phyloP scores from a whole-genome alignment of 2,329 filamentous ascomycete genomes.

The Rosellinia necatrix region DNA sequence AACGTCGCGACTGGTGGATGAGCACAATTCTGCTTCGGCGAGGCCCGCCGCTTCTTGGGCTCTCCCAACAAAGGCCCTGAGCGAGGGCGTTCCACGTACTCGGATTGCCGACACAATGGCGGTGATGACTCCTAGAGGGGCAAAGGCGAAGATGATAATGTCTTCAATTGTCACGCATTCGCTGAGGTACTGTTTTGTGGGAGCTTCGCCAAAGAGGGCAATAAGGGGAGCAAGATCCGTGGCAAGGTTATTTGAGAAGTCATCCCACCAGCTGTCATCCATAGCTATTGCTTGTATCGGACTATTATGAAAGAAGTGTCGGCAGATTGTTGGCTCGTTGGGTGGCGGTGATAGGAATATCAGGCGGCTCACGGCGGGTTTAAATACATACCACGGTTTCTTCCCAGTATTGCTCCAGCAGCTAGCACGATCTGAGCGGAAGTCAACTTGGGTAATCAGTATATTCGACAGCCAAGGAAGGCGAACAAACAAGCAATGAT shows the following conservation, averaged over 20 bases:
- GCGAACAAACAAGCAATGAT: too few species aligned
- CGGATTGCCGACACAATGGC: slow-evolving; percentile 42
- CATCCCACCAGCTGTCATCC: slow-evolving; percentile 6
- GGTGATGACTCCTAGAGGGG: slow-evolving; percentile 47
- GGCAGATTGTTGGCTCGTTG: too few species aligned
- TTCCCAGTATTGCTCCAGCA: too few species aligned
- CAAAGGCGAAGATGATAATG: slow-evolving; percentile 43
- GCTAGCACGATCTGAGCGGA: too few species aligned
- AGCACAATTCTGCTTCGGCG: slow-evolving; percentile 47
- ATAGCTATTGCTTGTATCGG: too few species aligned
- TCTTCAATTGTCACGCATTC: slow-evolving; percentile 31
- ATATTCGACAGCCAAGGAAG: too few species aligned
- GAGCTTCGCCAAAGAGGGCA: slow-evolving; percentile 44
- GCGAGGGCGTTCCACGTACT: slow-evolving; percentile 29
- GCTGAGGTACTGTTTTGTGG: slow-evolving; percentile 26
- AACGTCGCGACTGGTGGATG: slow-evolving; percentile 46
- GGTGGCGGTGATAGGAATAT: too few species aligned
- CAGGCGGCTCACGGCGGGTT: too few species aligned
- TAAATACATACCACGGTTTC: too few species aligned
- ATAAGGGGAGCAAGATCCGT: slow-evolving; percentile 43
- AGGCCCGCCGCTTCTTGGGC: slow-evolving; percentile 42
- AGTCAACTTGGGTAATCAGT: too few species aligned
- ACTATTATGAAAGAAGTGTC: too few species aligned
- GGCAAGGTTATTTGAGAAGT: slow-evolving; percentile 44
- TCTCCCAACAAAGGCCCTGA: slow-evolving; percentile 47